These are phyloP conservation scores for Cenococcum geophilum DNA, from an alignment of 495 filamentous ascomycete genomes.

Conservation along the genomic window DNA sequence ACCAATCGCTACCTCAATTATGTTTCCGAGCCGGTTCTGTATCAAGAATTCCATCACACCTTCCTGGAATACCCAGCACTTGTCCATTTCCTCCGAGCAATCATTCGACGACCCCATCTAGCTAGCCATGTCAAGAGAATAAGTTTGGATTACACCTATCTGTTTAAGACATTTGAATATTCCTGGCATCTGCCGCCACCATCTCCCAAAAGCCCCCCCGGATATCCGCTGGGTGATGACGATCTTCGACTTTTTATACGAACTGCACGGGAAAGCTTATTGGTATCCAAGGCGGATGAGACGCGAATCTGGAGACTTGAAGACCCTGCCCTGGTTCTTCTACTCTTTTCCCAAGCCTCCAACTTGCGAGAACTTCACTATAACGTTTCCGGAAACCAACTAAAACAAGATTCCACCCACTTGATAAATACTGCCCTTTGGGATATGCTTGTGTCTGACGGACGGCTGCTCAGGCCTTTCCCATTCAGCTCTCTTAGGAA, in stretches of 20 bases:
- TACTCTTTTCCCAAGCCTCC: no score
- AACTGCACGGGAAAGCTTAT: no score
- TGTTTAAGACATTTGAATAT: not conserved
- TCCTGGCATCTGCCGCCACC: not conserved
- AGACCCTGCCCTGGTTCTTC: no score
- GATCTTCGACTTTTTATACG: not conserved
- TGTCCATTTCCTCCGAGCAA: not conserved
- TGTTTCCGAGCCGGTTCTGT: not conserved
- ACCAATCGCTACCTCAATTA: not conserved
- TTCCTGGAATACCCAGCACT: not conserved
- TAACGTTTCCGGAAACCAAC: not conserved
- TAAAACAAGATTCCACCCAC: not conserved
- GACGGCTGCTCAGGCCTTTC: not conserved
- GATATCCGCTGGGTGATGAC: not conserved
- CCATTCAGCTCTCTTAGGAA: slow-evolving; percentile 2
- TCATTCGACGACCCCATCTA: not conserved
- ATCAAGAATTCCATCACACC: not conserved
- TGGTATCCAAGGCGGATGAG: no score
- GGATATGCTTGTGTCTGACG: not conserved
- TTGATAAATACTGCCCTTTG: not conserved
- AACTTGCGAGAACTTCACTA: no score
- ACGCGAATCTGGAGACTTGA: no score
- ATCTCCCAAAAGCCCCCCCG: not conserved
- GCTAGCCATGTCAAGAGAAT: not conserved
- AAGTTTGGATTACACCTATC: not conserved